phyloP scores from a whole-genome alignment of 192 early-diverging fungal species.

The Geranomyces michiganensis region DNA sequence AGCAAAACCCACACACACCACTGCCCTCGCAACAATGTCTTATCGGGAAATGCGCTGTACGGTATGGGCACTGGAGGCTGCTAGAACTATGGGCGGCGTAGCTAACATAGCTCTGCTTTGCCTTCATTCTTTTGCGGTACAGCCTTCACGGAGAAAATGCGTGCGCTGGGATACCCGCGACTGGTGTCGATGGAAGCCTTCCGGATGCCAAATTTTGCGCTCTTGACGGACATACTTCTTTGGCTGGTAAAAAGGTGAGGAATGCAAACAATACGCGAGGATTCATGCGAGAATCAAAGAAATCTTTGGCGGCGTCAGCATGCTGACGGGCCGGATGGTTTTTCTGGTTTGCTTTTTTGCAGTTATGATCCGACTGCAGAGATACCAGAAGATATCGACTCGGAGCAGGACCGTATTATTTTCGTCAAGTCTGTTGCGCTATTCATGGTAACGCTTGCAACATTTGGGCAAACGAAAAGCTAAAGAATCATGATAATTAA shows the following conservation, averaged over 20 bases:
- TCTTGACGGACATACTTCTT: constrained; percentile 50
- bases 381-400: constrained; percentile 45
- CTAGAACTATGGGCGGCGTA: background rate
- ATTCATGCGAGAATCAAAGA: no score
- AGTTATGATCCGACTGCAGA: constrained; percentile 56
- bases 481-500: no score
- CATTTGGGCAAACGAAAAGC: no score
- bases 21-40: constrained; percentile 16
- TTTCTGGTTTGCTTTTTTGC: background rate
- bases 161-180: constrained; percentile 50
- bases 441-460: constrained; percentile 42
- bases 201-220: constrained; percentile 54
- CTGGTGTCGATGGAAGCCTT: constrained; percentile 59
- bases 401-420: constrained; percentile 54
- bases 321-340: background rate
- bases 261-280: background rate
- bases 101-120: background rate
- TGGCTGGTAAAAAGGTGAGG: constrained; percentile 59
- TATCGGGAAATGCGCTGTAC: constrained; percentile 26
- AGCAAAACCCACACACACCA: no score
- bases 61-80: background rate
- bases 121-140: background rate
- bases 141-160: constrained; percentile 58
- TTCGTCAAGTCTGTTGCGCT: constrained; percentile 54
- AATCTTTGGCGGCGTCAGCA: background rate